Percentiles rank a stretch among this genome's conserved stretches.
These are phyloP conservation scores for Wickerhamiella lipophila DNA, from an alignment of 805 yeast genomes.

Conservation along the genomic window DNA sequence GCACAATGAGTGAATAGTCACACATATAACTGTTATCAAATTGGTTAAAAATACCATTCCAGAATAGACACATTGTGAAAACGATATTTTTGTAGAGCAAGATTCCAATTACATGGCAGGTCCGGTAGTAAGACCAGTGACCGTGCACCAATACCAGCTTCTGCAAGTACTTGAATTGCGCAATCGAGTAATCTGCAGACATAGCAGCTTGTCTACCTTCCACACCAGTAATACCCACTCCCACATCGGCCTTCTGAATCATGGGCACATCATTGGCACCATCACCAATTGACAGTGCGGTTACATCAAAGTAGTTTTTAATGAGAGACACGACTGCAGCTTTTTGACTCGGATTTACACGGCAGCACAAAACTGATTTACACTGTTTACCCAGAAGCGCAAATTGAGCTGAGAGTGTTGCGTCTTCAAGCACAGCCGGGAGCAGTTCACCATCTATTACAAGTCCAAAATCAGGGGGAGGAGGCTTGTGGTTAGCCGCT, in stretches of 20 bases:
- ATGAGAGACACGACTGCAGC: constrained; percentile 93
- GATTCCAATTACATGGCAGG: constrained; percentile 70
- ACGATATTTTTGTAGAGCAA: constrained; percentile 69
- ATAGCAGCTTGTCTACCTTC: constrained; percentile 81
- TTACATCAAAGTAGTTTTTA: constrained; percentile 56
- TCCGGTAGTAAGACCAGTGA: constrained; percentile 64
- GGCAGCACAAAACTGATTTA: constrained; percentile 72
- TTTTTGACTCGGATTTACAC: constrained; percentile 95
- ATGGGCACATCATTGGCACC: constrained; percentile 87
- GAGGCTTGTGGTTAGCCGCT: constrained; percentile 50
- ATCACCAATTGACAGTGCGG: constrained; percentile 89
- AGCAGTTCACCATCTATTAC: constrained; percentile 63
- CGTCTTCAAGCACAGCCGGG: constrained; percentile 16
- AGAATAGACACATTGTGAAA: constrained; percentile 61
- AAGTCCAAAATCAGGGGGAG: constrained; percentile 44
- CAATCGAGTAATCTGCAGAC: constrained; percentile 76
- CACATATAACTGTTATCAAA: constrained; percentile 69
- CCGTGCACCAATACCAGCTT: constrained; percentile 65
- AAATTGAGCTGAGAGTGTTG: constrained; percentile 30
- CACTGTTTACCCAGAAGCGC: constrained; percentile 64
- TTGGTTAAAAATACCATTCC: constrained; percentile 60
- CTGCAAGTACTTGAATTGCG: constrained; percentile 60
- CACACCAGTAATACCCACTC: constrained; percentile 79
- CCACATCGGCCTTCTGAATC: constrained; percentile 79
- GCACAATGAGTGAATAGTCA: constrained; percentile 67